Conservation (phyloP, 1,139 yeast genomes). For the Geotrichum carabidarum region DNA sequence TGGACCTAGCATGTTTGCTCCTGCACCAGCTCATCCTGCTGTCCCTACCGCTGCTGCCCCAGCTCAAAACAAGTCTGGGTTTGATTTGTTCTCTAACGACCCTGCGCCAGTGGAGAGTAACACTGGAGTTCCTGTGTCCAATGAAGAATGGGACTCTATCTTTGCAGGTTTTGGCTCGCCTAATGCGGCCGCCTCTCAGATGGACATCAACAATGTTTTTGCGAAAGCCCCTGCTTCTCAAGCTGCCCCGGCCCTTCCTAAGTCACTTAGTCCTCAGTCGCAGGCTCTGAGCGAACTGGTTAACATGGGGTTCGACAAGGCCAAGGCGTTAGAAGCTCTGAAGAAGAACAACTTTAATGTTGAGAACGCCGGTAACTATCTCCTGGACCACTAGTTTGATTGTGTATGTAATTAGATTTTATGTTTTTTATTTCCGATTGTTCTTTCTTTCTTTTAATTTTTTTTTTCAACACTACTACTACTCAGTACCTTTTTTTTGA, state of each 20-base stretch:
- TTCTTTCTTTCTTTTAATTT: neutral
- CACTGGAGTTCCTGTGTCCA: slow-evolving; percentile 13
- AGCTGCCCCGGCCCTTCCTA: slow-evolving; percentile 11
- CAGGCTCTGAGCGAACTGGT: slow-evolving; percentile 58
- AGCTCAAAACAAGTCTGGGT: neutral
- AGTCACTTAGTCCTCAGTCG: slow-evolving; percentile 18
- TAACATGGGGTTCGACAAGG: slow-evolving; percentile 81
- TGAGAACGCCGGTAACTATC: slow-evolving; percentile 77
- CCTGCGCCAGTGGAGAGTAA: neutral
- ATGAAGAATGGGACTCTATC: slow-evolving; percentile 89
- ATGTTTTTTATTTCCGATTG: neutral
- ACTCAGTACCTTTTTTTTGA: neutral
- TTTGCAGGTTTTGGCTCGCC: slow-evolving; percentile 63
- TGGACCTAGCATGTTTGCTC: neutral
- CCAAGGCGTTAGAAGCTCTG: slow-evolving; percentile 63
- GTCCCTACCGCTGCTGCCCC: neutral
- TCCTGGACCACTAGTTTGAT: slow-evolving; percentile 54
- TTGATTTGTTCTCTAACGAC: slow-evolving; percentile 7
- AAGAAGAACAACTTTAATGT: slow-evolving; percentile 66
- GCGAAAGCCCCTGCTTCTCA: slow-evolving; percentile 16
- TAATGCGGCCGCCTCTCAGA: slow-evolving; percentile 18
- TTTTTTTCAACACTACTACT: neutral
- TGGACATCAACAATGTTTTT: slow-evolving; percentile 29
- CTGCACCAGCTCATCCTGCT: neutral
- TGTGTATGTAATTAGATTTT: neutral